phyloP scores from a whole-genome alignment of 768 basidiomycete species.

The Mrakia blollopis region DNA sequence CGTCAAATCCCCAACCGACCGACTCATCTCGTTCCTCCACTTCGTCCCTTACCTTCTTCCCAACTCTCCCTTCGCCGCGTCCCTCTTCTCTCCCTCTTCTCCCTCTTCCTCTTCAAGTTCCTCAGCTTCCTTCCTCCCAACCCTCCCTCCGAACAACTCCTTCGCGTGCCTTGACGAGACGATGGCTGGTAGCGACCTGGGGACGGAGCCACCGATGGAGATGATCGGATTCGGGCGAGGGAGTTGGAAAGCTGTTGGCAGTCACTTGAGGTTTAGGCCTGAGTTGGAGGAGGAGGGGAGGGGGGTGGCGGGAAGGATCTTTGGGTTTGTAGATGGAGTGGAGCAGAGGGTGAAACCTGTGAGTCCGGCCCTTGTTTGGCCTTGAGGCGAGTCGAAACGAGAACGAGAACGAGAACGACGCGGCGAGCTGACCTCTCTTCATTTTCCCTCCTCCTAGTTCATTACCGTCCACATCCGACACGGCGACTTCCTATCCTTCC shows the following conservation, averaged over 20 bases:
- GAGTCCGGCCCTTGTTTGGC: neutral
- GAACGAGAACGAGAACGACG: too few species aligned
- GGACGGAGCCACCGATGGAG: neutral
- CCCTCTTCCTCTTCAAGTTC: too few species aligned
- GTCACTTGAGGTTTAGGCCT: neutral
- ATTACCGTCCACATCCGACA: constrained; percentile 8
- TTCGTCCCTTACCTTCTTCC: neutral
- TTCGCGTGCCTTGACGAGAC: constrained; percentile 3
- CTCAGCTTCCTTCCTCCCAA: neutral
- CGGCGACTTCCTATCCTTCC: constrained; percentile 8
- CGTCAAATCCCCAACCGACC: neutral
- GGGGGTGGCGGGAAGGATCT: neutral
- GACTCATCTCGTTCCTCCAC: neutral
- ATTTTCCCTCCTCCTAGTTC: neutral
- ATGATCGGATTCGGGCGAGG: neutral
- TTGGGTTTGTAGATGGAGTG: constrained; percentile 3
- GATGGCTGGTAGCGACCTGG: neutral
- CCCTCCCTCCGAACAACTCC: neutral
- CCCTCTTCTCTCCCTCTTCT: neutral
- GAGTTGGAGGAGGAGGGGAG: constrained; percentile 3
- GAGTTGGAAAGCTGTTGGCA: neutral
- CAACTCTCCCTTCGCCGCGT: neutral
- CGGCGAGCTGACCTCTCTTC: neutral
- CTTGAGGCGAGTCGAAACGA: neutral
- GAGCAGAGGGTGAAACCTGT: neutral